Base-by-base conservation (phyloP, 2,329 filamentous ascomycete species). In the Diaporthe longicolla region DNA sequence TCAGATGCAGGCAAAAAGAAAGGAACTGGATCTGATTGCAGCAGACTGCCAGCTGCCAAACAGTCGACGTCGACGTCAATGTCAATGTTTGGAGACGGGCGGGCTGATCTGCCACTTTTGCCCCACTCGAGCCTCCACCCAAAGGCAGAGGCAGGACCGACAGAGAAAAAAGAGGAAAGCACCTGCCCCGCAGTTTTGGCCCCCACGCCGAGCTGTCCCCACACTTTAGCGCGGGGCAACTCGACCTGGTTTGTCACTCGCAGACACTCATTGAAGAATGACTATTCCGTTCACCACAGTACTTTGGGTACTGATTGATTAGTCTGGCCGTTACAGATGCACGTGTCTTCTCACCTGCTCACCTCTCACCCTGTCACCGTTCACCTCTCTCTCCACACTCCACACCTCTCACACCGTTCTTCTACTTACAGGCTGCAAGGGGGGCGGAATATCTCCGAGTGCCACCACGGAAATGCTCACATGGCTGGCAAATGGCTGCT, bases 171-270 rank as follows among this genome's bases (percentile, higher is more conserved):
- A 35, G n/a, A n/a, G 29, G 65, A 32, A 50, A 61, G 35, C 48
- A 10, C 21, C 7, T 74, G 73, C 73, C 73, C 73, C 73, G 69
- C 73, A 50, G 50, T 74, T 74, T 40, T 13, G 68, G 69, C 43
- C 73, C 73, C 73, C 73, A 74, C 59, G 19, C 21, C 35, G 24
- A 61, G 29, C 26, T 65, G 59, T 65, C 55, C 10, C 55, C 55
- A 65, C 63, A 24, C 52, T n/a, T 15, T 66, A 52, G 63, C 45
- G 63, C 63, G 63, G 63, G 45, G 63, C 63, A 66, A n/a, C 21
- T 66, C 45, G 35, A 29, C 29, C 50, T n/a, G 43, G 29, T 32
- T 66, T 9, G 45, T 45, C 63, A 52, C 29, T 66, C 61, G 35
- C 37, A 13, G 10, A 11, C 11, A 32, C 19, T 35, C 29, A 10